These are phyloP conservation scores for Cruciata laevipes DNA, from an alignment of 257 asterid genomes.

Conservation along the genomic window DNA sequence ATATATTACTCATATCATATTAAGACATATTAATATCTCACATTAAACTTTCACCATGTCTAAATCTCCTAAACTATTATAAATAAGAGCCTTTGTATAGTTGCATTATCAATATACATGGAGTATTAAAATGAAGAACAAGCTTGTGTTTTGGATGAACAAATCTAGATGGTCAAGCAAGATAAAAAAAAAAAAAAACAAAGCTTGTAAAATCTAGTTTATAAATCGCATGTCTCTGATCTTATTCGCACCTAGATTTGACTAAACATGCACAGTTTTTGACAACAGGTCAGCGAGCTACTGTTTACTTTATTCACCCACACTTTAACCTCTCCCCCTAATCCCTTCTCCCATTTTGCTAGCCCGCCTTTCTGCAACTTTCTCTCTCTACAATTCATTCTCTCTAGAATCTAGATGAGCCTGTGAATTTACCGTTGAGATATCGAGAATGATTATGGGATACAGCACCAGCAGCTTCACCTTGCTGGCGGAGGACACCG, in stretches of 20 bases:
- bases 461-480: conserved; percentile 34
- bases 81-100: too few species aligned
- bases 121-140: background rate
- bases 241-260: conserved; percentile 67
- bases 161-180: conserved; percentile 7
- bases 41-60: too few species aligned
- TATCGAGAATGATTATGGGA: conserved; percentile 34
- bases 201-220: background rate
- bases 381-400: background rate
- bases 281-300: conserved; percentile 59
- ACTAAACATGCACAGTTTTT: conserved; percentile 44
- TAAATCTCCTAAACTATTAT: too few species aligned
- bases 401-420: conserved; percentile 4
- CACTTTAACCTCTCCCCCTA: conserved; percentile 18
- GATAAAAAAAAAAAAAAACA: background rate
- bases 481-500: too few species aligned
- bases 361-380: too few species aligned
- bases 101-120: too few species aligned
- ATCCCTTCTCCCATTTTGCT: conserved; percentile 3
- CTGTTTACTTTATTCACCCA: conserved; percentile 45
- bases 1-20: too few species aligned
- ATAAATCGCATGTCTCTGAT: conserved; percentile 20
- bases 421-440: background rate
- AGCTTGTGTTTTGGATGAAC: background rate
- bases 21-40: too few species aligned